Evolutionary conservation across 139 green algal species (phyloP).

Genomic region (Marvania coccoides): DNA sequence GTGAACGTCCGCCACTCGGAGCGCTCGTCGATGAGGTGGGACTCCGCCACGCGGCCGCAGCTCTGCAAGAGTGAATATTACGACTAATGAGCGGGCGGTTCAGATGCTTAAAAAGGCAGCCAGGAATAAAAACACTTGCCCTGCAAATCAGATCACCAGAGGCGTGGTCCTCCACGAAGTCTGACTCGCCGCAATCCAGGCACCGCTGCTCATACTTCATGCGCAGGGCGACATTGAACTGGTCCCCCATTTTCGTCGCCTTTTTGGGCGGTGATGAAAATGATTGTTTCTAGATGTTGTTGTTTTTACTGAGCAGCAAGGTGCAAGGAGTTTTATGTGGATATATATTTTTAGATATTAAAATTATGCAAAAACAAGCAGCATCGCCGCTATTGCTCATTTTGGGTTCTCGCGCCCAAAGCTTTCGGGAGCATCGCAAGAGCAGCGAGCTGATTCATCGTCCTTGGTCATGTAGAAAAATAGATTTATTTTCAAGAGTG

Average conservation of each 20-base stretch:
- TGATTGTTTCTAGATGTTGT: too few species aligned
- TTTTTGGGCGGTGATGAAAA: too few species aligned
- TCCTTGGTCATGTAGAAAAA: too few species aligned
- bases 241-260: neutral
- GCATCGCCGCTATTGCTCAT: too few species aligned
- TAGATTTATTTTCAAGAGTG: too few species aligned
- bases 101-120: neutral
- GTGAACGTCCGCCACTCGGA: slow-evolving; percentile 94
- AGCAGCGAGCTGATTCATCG: too few species aligned
- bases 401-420: too few species aligned
- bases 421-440: too few species aligned
- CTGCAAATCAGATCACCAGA: slow-evolving; percentile 71
- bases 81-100: neutral
- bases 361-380: too few species aligned
- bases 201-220: slow-evolving; percentile 50
- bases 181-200: slow-evolving; percentile 46
- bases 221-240: slow-evolving; percentile 24
- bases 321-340: too few species aligned
- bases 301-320: too few species aligned
- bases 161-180: slow-evolving; percentile 73
- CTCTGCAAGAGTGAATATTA: slow-evolving; percentile 32
- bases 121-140: slow-evolving; percentile 22
- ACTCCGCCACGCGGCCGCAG: slow-evolving; percentile 83
- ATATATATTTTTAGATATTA: too few species aligned
- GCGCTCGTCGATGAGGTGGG: slow-evolving; percentile 84